Percentiles rank a stretch among this genome's conserved stretches.
These are phyloP conservation scores for Rutstroemia sydowiana DNA, from an alignment of 2,329 filamentous ascomycete genomes.

Conservation along the genomic window DNA sequence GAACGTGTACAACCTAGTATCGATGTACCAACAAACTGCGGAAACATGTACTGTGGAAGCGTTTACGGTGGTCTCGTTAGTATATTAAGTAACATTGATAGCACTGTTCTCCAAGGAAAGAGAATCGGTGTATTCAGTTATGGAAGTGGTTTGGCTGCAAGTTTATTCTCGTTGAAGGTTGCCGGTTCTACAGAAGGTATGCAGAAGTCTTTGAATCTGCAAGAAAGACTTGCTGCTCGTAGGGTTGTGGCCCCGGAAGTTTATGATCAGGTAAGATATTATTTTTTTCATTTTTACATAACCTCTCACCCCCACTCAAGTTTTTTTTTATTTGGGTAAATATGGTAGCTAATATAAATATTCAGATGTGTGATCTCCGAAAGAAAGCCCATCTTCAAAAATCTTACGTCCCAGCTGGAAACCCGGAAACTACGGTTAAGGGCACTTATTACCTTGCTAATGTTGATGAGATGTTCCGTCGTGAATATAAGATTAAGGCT, in stretches of 20 bases:
- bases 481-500: constrained; percentile 68
- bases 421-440: constrained; percentile 54
- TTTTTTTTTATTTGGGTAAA: no score
- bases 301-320: no score
- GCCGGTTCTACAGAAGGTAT: constrained; percentile 63
- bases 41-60: constrained; percentile 55
- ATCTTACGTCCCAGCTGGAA: constrained; percentile 64
- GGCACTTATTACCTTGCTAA: constrained; percentile 74
- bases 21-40: constrained; percentile 70
- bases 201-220: constrained; percentile 60
- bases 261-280: constrained; percentile 62
- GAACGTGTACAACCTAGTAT: constrained; percentile 68
- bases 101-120: constrained; percentile 48
- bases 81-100: constrained; percentile 47
- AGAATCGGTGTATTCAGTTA: constrained; percentile 55
- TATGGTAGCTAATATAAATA: constrained; percentile 22
- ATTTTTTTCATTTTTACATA: not conserved
- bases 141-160: constrained; percentile 63
- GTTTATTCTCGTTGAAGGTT: constrained; percentile 66
- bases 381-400: constrained; percentile 81
- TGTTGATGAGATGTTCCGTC: constrained; percentile 81
- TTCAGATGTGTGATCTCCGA: constrained; percentile 69
- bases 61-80: constrained; percentile 49
- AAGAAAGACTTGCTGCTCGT: constrained; percentile 58
- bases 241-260: constrained; percentile 60